Base-by-base conservation (phyloP, 192 early-diverging fungal genomes). In the Podila horticola region DNA sequence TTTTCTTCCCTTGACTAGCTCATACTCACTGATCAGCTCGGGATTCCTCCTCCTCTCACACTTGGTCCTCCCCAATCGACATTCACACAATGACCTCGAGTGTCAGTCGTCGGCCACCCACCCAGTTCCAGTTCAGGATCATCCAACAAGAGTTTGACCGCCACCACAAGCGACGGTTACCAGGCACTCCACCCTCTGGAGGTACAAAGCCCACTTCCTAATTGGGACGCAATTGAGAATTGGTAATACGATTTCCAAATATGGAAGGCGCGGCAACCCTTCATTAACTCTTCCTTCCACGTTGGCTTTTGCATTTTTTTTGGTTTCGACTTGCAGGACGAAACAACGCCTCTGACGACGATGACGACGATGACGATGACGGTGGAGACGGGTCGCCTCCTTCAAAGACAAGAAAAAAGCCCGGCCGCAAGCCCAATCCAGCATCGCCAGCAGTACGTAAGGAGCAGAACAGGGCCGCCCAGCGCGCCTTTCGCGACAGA, bases 401-500 rank as follows among this genome's bases (percentile, higher is more conserved):
- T 19, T 86, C 86, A 24, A 86, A 82, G 67, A 82, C 85, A 30
- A 75, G 86, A 9, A 90, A 90, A 66, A 88, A 87, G 34, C 88
- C 87, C 8, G 88, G 89, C 6, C 75, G 87, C 19, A 90, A 88
- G 28, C 89, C 89, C 9, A 90, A 90, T 49, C 89, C 87, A 30
- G 84, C 86, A 17, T 90, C 89, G 7, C 87, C 89, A 50, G 87
- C 87, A 20, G 71, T 88, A 29, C 66, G 89, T 2, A 90, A 90
- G 24, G 94, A 92, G 8, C 95, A 97, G 82, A 97, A 97, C 75
- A 86, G 95, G 8, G 94, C 94, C 12, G 95, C 95, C 0, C 95
- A 97, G 81, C 87, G 94, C 12, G 95, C 94, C 4, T 97, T 97
- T 76, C 92, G 95, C 49, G 94, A 97, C 82, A 87, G 95, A 64